These are phyloP conservation scores for Ganoderma lingzhi DNA, from an alignment of 1,284 basidiomycete genomes.

Conservation along the genomic window DNA sequence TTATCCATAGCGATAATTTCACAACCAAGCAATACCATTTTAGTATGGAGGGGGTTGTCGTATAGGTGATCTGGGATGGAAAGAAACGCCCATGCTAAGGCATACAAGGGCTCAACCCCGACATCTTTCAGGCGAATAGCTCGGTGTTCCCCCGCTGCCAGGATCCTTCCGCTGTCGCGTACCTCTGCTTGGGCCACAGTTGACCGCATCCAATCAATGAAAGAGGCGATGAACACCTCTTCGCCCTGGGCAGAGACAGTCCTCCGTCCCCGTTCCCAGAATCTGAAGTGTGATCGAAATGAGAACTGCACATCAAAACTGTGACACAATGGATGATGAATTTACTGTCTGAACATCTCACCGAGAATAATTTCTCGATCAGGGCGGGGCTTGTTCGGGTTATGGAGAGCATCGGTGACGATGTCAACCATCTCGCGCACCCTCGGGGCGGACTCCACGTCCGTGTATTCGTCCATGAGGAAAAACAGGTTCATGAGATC, in stretches of 20 bases:
- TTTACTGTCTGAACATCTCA: not conserved
- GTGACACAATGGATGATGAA: too few relatives aligned
- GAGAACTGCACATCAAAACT: too few relatives aligned
- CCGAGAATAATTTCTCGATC: not conserved
- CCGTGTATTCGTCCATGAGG: constrained; percentile 52
- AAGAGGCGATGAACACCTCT: constrained; percentile 32
- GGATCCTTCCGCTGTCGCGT: constrained; percentile 34
- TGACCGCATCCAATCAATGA: constrained; percentile 40
- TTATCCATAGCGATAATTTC: constrained; percentile 36
- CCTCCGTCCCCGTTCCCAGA: too few relatives aligned
- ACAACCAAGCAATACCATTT: constrained; percentile 31
- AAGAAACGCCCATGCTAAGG: constrained; percentile 43
- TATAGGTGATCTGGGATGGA: constrained; percentile 44
- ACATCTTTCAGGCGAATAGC: constrained; percentile 43
- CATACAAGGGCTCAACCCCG: constrained; percentile 44
- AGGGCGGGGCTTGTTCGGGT: constrained; percentile 12
- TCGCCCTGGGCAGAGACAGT: too few relatives aligned
- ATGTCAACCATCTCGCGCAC: constrained; percentile 29
- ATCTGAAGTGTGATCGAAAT: constrained; percentile 25
- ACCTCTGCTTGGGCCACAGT: constrained; percentile 40
- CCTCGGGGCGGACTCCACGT: constrained; percentile 39
- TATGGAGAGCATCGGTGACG: not conserved
- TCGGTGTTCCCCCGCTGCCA: constrained; percentile 43
- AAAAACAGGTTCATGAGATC: constrained; percentile 54
- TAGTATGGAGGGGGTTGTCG: constrained; percentile 40